Percentiles rank a stretch among this genome's conserved stretches.
Conservation (phyloP, 768 basidiomycete genomes). For the Serendipita indica region DNA sequence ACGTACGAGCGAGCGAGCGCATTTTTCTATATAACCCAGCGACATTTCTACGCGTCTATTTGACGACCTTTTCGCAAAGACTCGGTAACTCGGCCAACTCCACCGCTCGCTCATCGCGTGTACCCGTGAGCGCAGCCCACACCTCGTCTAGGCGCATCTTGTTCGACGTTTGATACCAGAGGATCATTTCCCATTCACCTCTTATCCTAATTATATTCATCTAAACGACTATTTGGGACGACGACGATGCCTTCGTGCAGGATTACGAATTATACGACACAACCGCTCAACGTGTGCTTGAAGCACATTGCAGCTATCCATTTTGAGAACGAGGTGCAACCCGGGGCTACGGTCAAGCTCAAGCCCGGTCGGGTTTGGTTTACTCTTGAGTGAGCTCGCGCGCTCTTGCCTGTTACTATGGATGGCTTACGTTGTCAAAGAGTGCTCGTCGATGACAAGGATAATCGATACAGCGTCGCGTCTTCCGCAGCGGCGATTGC, state of each 20-base stretch:
- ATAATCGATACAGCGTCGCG: background rate
- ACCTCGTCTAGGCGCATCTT: too few relatives aligned
- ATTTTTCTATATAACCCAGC: background rate
- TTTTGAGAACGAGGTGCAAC: constrained; percentile 7
- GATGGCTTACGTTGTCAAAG: background rate
- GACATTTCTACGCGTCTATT: background rate
- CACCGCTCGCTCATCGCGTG: too few relatives aligned
- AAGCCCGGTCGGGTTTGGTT: constrained; percentile 8
- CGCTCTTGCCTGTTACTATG: background rate
- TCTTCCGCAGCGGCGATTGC: background rate
- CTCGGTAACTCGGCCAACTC: too few relatives aligned
- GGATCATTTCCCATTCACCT: background rate
- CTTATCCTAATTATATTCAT: background rate
- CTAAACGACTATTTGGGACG: too few relatives aligned
- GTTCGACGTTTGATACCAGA: background rate
- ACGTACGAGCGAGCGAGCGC: background rate
- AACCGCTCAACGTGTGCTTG: background rate
- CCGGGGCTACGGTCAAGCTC: background rate
- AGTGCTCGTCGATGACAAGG: background rate
- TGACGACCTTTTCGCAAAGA: too few relatives aligned
- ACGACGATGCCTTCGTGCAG: constrained; percentile 4
- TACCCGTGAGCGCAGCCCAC: too few relatives aligned
- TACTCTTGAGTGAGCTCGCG: background rate
- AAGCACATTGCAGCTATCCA: background rate
- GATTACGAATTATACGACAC: background rate